Evolutionary conservation across 2,329 filamentous ascomycete genomes (phyloP), one percentile per base, ranked within the genome.

Genomic region (Paraphaeosphaeria sporulosa): DNA sequence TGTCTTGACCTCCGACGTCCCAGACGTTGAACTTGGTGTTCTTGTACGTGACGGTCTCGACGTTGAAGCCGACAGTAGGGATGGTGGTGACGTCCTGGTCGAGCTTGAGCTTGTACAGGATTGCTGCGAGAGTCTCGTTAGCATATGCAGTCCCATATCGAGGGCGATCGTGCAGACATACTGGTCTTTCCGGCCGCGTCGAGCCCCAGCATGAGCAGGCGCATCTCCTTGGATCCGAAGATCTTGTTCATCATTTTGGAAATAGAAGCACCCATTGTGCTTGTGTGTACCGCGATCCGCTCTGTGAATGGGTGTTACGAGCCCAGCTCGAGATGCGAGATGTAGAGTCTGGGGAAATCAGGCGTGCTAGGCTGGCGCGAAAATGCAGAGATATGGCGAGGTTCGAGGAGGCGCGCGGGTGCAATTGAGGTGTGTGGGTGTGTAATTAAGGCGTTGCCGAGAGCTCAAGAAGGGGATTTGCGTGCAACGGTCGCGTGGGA

Each of bases 21-120:
- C 95, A 99, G 80, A 99, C 95, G 81, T 94, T 98, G 88, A 99
- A 99, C 82, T 97, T 93, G 77, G 97, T 97, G 89, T 99, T 99
- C 89, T 97, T 97, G 88, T 98, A 98, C 81, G 96, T 94, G 81
- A 99, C 95, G 58, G 95, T 98, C 88, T 99, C 95, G 82, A 99
- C 95, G 86, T 99, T 99, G 90, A 99, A 99, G 77, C 95, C 95
- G 78, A 98, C 97, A 78, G 95, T 99, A 72, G 95, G 95, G 78
- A 99, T 99, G 72, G 95, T 99, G 79, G 95, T 98, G 81, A 98
- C 95, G 80, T 96, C 95, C 87, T 97, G 91, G 84, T 95, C 94
- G 78, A 99, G 92, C 89, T 99, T 99, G 82, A 99, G 90, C 89
- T 99, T 99, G 87, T 99, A 99, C 74, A 99, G 90, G 79, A 99